Base-by-base conservation (phyloP, 2,329 filamentous ascomycete species). In the Fusarium sp. region DNA sequence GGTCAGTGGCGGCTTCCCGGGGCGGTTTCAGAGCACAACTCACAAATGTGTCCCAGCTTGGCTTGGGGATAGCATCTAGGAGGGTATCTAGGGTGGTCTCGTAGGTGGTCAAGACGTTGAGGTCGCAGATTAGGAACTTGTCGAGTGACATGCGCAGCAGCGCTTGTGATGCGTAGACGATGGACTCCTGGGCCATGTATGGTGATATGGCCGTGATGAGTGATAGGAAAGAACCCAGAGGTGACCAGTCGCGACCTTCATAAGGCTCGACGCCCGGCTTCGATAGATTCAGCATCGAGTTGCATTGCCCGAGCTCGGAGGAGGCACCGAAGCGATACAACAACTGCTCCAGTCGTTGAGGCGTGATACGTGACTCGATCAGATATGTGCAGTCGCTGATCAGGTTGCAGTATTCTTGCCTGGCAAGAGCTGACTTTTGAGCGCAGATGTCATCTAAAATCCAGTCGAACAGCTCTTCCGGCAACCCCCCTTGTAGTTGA, bases 391-490 rank as follows among this genome's bases (percentile, higher is more conserved):
- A 85, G 52, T 81, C 76, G 34, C 83, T 80, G 55, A 87, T 79
- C 6, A 93, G 78, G 46, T 85, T 84, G 58, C 85, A 81, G 76
- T 93, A 94, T 63, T 90, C 87, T 58, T 84, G 78, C 52, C 89
- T 85, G 44, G 93, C 77, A 46, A 87, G 83, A 44, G 84, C 81
- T 32, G 86, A 85, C 43, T 81, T 79, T 72, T 92, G 89, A 3
- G 82, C 76, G 58, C 86, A 87, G 24, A 90, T 81, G 79, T 90
- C 86, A 52, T 87, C 80, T 8, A 92, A 75, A 5, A 93, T 81
- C 92, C 92, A 95, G 18, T 85, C 73, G 52, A 93, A 84, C 2
- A 94, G 75, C 58, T 91, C 86, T 64, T 92, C 88, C 0, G 91
- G 88, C 15, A 94, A 76, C 11, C 67, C 70, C 15, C 73, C 72